Conservation (phyloP, 805 yeast species). For the Sungouiozyma intestinalis region DNA sequence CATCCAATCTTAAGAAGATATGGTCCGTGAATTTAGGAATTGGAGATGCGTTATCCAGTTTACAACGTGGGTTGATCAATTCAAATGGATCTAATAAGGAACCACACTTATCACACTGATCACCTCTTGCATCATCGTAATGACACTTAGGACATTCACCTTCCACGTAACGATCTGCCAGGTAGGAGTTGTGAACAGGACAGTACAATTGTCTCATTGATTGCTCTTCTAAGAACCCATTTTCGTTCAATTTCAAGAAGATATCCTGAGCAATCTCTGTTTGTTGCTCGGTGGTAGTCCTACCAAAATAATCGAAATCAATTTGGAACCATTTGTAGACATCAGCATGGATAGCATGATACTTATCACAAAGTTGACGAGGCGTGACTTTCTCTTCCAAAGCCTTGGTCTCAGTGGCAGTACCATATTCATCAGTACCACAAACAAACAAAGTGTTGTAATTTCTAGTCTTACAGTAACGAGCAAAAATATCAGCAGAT, state of each 20-base stretch:
- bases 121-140: conserved; percentile 97
- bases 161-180: conserved; percentile 95
- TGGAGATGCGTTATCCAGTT: conserved; percentile 78
- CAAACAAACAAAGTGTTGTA: conserved; percentile 79
- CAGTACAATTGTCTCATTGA: conserved; percentile 86
- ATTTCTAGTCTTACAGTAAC: conserved; percentile 83
- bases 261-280: conserved; percentile 94
- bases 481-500: conserved; percentile 86
- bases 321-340: conserved; percentile 97
- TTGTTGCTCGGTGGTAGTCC: conserved; percentile 87
- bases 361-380: conserved; percentile 80
- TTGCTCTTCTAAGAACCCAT: conserved; percentile 76
- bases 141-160: conserved; percentile 94
- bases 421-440: conserved; percentile 99
- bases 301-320: conserved; percentile 89
- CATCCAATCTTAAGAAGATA: conserved; percentile 72
- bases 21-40: conserved; percentile 74
- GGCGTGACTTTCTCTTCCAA: conserved; percentile 89
- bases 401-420: conserved; percentile 98
- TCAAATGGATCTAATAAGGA: conserved; percentile 81
- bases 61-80: conserved; percentile 90
- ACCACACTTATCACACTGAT: conserved; percentile 98
- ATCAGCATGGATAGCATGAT: conserved; percentile 72
- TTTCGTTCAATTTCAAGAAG: conserved; percentile 63
- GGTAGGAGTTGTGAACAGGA: conserved; percentile 76